Evolutionary conservation across 331 rosid genomes (phyloP), one percentile per base, ranked within the genome.

Genomic region (Erythrophleum ivorense): DNA sequence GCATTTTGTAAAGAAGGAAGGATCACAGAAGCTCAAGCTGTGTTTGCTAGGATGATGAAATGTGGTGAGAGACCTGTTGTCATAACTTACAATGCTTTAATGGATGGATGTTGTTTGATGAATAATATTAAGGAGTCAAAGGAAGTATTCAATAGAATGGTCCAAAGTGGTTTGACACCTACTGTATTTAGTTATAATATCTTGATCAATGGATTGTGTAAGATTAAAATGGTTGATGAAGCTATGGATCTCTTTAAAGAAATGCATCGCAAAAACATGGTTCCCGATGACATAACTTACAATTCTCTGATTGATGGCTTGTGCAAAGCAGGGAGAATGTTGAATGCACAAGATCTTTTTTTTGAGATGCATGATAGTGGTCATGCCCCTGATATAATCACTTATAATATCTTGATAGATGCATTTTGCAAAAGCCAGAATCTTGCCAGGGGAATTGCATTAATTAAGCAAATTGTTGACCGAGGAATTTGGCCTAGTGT

Each of bases 1-100:
- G 83, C 67, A 3, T 73, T 57, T 3, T 48, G 86, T 13, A 84
- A 74, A 43, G 50, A 79, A 36, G 73, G 83, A 62, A 79, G 43
- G 60, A 34, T 62, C 10, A 13, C 14, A 33, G 68, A 62, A 31
- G 41, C 43, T 1, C 10, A 29, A 31, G 13, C 43, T 62, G n/a
- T 62, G 68, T 33, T 31, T 62, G 68, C 41, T 6, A 31, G 2
- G 68, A 62, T 62, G 41, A 31, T 62, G 68, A 62, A 62, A 62
- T 62, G 4, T 13, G 68, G 68, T 12, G 68, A 33, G 68, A 62
- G 68, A 34, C 68, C 68, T 31, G 41, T 31, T 18, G 13, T 62
- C 12, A n/a, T 62, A 62, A 62, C 41, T 62, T 62, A 13, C 33
- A 62, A 62, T 14, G 13, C 41, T 62, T 62, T 62, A 33, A 62